Conservation (phyloP, 2,329 filamentous ascomycete species). For the Ceratocystis alfenasii region DNA sequence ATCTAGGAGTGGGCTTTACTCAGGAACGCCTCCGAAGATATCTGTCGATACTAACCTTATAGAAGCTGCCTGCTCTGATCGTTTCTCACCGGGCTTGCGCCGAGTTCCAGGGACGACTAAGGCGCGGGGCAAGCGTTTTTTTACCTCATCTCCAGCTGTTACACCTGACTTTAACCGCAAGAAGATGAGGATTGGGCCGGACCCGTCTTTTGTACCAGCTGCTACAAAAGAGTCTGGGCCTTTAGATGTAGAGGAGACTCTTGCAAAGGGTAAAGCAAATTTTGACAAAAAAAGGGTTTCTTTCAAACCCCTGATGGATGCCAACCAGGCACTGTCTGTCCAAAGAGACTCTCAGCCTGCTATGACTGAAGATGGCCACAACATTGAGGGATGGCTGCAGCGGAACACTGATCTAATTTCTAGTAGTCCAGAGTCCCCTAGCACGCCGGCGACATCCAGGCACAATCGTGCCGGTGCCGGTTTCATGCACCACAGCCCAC, state of each 20-base stretch:
- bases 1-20: slow-evolving; percentile 34
- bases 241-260: background rate
- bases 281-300: background rate
- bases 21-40: slow-evolving; percentile 30
- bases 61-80: slow-evolving; percentile 33
- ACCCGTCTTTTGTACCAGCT: background rate
- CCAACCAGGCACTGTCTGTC: background rate
- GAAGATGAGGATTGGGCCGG: background rate
- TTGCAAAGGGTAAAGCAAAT: background rate
- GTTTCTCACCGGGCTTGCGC: slow-evolving; percentile 24
- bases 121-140: slow-evolving; percentile 18
- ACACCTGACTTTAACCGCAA: background rate
- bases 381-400: background rate
- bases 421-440: background rate
- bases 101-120: slow-evolving; percentile 26
- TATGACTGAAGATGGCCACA: background rate
- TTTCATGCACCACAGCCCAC: slow-evolving; percentile 2
- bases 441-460: background rate
- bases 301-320: background rate
- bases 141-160: slow-evolving; percentile 6
- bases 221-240: background rate
- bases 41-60: slow-evolving; percentile 33
- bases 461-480: background rate
- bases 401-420: background rate
- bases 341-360: background rate